Evolutionary conservation across 768 basidiomycete genomes (phyloP).

Genomic region (Ramaria sp.): DNA sequence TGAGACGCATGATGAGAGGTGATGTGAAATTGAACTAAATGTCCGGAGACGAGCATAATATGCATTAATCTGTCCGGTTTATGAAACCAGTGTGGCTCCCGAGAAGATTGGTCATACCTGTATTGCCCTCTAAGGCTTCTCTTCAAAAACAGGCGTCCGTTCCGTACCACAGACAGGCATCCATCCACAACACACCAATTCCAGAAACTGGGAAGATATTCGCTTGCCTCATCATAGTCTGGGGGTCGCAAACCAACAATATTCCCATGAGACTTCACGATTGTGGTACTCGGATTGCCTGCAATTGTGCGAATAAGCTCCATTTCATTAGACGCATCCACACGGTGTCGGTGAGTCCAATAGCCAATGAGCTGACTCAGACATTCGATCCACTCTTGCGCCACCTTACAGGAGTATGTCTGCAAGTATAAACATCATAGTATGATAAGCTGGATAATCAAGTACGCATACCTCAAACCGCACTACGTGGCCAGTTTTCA

Average conservation of each 20-base stretch:
- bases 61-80: constrained; percentile 44
- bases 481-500: constrained; percentile 56
- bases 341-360: constrained; percentile 68
- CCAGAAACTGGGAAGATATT: constrained; percentile 56
- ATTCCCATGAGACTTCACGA: constrained; percentile 28
- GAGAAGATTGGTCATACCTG: constrained; percentile 39
- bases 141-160: constrained; percentile 64
- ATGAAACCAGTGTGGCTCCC: background rate
- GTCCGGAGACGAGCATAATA: constrained; percentile 64
- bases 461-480: constrained; percentile 60
- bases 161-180: constrained; percentile 64
- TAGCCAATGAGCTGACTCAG: constrained; percentile 61
- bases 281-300: constrained; percentile 22
- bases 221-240: constrained; percentile 41
- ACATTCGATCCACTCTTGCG: constrained; percentile 78
- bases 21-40: constrained; percentile 62
- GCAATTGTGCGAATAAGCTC: constrained; percentile 47
- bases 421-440: constrained; percentile 19
- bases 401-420: constrained; percentile 54
- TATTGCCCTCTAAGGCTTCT: constrained; percentile 66
- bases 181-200: constrained; percentile 81
- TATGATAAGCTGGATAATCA: background rate
- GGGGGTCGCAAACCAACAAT: constrained; percentile 39
- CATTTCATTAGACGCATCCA: constrained; percentile 75
- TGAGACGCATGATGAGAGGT: constrained; percentile 48